Percentiles rank a stretch among this genome's conserved stretches.
phyloP scores from a whole-genome alignment of 441 rosid species.

The Populus hybrid region DNA sequence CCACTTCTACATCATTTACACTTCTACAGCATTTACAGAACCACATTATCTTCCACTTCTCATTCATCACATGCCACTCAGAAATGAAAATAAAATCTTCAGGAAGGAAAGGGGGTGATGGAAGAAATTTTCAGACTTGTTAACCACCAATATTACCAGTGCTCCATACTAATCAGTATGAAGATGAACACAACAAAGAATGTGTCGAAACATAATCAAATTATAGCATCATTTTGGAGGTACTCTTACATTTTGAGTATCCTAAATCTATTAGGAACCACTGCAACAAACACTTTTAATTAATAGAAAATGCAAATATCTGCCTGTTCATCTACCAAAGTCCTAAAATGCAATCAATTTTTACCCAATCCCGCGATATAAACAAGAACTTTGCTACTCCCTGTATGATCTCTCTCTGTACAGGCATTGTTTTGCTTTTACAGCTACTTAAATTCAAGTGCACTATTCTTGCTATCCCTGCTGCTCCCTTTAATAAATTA shows the following conservation, averaged over 20 bases:
- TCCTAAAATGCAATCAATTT: slow-evolving; percentile 6
- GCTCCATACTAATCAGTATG: not conserved
- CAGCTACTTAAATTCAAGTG: not conserved
- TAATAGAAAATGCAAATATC: too few relatives aligned
- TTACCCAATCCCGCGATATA: not conserved
- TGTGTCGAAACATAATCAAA: not conserved
- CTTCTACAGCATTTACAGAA: not conserved
- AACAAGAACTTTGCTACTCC: not conserved
- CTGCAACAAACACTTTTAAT: not conserved
- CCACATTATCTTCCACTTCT: not conserved
- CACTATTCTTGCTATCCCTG: not conserved
- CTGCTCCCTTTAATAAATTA: not conserved
- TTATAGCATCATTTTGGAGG: not conserved
- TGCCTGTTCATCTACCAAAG: slow-evolving; percentile 10
- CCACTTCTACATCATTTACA: too few relatives aligned
- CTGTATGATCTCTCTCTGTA: not conserved
- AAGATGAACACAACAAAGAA: not conserved
- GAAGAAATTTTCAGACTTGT: not conserved
- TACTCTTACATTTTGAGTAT: not conserved
- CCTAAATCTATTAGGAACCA: not conserved
- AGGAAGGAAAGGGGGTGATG: not conserved
- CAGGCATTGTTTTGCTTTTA: not conserved
- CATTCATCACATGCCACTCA: not conserved
- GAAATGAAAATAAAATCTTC: not conserved
- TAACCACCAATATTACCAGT: not conserved